These are phyloP conservation scores for Articulospora tetracladia DNA, from an alignment of 495 filamentous ascomycete genomes.

Conservation along the genomic window DNA sequence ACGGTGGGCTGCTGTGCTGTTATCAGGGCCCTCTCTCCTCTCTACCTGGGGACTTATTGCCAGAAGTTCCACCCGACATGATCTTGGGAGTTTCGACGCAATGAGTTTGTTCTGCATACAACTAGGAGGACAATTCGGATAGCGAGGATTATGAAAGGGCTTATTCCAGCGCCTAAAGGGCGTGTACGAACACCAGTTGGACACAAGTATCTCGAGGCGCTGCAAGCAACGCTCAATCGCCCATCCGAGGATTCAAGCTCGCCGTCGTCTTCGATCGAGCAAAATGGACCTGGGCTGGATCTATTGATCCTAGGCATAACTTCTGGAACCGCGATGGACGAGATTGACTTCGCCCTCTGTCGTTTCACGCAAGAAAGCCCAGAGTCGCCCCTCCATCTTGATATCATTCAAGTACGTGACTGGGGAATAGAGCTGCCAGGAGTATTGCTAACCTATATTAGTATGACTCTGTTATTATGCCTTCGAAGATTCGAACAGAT, in stretches of 20 bases:
- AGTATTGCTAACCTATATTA: constrained; percentile 1
- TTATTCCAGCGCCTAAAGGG: constrained; percentile 23
- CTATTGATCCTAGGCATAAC: constrained; percentile 24
- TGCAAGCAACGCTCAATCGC: constrained; percentile 20
- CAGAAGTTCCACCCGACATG: not conserved
- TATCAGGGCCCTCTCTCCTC: too few species aligned
- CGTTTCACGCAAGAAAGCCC: constrained; percentile 26
- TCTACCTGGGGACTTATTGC: not conserved
- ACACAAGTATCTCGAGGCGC: constrained; percentile 26
- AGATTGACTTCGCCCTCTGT: constrained; percentile 27
- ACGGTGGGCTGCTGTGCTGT: not conserved
- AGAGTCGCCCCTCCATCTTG: constrained; percentile 20
- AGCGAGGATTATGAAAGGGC: constrained; percentile 20
- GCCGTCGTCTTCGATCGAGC: constrained; percentile 6
- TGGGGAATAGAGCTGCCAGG: not conserved
- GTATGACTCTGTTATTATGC: constrained; percentile 28
- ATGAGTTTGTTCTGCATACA: not conserved
- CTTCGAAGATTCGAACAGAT: constrained; percentile 26
- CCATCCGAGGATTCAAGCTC: constrained; percentile 19
- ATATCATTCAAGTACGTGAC: constrained; percentile 22
- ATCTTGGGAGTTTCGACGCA: not conserved
- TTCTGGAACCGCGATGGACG: constrained; percentile 27
- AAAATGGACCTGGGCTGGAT: constrained; percentile 17
- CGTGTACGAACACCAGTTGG: constrained; percentile 23
- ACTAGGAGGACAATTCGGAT: not conserved